Evolutionary conservation across 805 yeast genomes (phyloP).

Genomic region (Metschnikowia matae): DNA sequence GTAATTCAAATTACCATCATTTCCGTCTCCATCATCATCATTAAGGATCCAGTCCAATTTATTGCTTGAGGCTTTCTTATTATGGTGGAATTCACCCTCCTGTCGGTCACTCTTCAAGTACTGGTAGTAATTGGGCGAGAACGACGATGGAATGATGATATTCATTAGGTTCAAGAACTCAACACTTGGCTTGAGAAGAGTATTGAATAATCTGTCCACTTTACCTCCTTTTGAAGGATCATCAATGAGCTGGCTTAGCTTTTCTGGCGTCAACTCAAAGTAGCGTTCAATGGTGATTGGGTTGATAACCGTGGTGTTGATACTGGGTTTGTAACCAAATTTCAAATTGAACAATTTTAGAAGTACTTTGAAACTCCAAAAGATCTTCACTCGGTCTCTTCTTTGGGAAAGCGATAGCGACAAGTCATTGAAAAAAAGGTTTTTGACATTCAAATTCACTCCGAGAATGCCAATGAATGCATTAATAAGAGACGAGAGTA

Average conservation of each 20-base stretch:
- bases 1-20: slow-evolving; percentile 44
- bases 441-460: slow-evolving; percentile 39
- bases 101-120: slow-evolving; percentile 28
- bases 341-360: slow-evolving; percentile 40
- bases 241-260: slow-evolving; percentile 30
- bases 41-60: slow-evolving; percentile 41
- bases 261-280: slow-evolving; percentile 42
- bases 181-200: slow-evolving; percentile 38
- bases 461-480: slow-evolving; percentile 42
- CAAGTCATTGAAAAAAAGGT: slow-evolving; percentile 44
- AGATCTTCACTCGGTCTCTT: slow-evolving; percentile 38
- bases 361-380: slow-evolving; percentile 46
- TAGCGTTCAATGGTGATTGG: slow-evolving; percentile 45
- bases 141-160: slow-evolving; percentile 43
- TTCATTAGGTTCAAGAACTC: slow-evolving; percentile 42
- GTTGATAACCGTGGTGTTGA: slow-evolving; percentile 44
- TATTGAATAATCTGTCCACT: slow-evolving; percentile 32
- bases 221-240: slow-evolving; percentile 14
- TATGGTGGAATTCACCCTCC: slow-evolving; percentile 4
- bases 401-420: slow-evolving; percentile 36
- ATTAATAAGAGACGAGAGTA: slow-evolving; percentile 37
- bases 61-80: slow-evolving; percentile 14
- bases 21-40: slow-evolving; percentile 46
- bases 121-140: slow-evolving; percentile 44
- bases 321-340: slow-evolving; percentile 44